Percentiles rank a stretch among this genome's conserved stretches.
phyloP scores from a whole-genome alignment of 805 yeast genomes.

The Candida easanensis region DNA sequence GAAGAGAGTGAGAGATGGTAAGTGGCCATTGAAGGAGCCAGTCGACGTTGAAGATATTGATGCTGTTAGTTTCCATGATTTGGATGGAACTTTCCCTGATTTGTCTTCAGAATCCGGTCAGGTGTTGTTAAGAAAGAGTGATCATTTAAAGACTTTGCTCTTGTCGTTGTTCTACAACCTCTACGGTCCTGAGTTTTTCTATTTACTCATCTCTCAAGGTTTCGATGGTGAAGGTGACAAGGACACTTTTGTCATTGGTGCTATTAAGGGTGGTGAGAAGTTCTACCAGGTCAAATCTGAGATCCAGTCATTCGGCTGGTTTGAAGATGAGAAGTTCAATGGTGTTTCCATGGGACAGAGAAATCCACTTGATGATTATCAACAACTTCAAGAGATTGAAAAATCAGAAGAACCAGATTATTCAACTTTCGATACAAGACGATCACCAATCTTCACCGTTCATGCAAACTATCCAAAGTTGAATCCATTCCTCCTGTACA shows the following conservation, averaged over 20 bases:
- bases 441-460: conserved; percentile 31
- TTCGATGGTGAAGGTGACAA: conserved; percentile 80
- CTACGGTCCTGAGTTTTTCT: conserved; percentile 63
- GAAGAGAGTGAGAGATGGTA: conserved; percentile 20
- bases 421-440: conserved; percentile 12
- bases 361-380: conserved; percentile 62
- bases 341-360: conserved; percentile 80
- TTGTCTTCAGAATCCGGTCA: conserved; percentile 73
- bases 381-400: conserved; percentile 10
- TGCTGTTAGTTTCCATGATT: conserved; percentile 52
- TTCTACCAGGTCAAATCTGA: conserved; percentile 48
- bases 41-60: conserved; percentile 15
- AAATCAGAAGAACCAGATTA: conserved; percentile 8
- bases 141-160: conserved; percentile 56
- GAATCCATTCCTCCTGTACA: conserved; percentile 31
- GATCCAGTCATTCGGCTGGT: conserved; percentile 28
- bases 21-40: conserved; percentile 20
- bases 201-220: conserved; percentile 68
- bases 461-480: conserved; percentile 38
- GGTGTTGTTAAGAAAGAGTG: conserved; percentile 55
- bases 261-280: conserved; percentile 29
- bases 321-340: conserved; percentile 38
- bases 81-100: conserved; percentile 63
- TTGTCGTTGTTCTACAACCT: conserved; percentile 64
- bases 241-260: conserved; percentile 72